Evolutionary conservation across 805 yeast genomes (phyloP).

Genomic region (Komagataella pseudopastoris): DNA sequence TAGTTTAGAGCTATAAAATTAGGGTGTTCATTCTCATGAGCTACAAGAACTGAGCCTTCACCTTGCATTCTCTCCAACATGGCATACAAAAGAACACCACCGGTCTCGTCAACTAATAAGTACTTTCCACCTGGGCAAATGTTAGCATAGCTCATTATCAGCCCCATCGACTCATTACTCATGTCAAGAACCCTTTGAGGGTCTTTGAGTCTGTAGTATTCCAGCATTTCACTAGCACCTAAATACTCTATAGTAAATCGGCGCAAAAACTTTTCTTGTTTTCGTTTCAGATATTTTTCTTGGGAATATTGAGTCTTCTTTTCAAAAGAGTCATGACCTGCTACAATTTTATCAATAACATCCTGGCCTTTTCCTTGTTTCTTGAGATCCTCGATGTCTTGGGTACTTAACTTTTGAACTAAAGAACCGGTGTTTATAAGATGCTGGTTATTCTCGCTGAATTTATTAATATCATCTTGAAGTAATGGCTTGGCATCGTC

Average conservation of each 20-base stretch:
- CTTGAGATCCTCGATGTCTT: constrained; percentile 80
- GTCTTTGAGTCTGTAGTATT: constrained; percentile 69
- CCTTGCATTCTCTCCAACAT: constrained; percentile 89
- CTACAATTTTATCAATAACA: constrained; percentile 70
- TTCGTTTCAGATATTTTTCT: constrained; percentile 82
- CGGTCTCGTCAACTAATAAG: constrained; percentile 85
- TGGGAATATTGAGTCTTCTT: constrained; percentile 84
- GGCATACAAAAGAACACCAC: constrained; percentile 78
- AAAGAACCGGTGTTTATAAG: constrained; percentile 53
- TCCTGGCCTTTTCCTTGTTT: constrained; percentile 63
- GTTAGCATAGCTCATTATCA: constrained; percentile 66
- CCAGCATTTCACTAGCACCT: constrained; percentile 56
- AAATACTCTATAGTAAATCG: constrained; percentile 73
- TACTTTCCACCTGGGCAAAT: constrained; percentile 85
- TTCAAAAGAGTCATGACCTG: constrained; percentile 75
- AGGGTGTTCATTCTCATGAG: constrained; percentile 91
- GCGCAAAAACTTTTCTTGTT: constrained; percentile 81
- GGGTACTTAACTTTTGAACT: constrained; percentile 60
- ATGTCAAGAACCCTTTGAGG: constrained; percentile 59
- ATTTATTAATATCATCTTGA: constrained; percentile 18
- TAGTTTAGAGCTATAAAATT: constrained; percentile 59
- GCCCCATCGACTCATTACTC: constrained; percentile 75
- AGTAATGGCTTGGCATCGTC: constrained; percentile 8
- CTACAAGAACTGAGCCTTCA: constrained; percentile 46
- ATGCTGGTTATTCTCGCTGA: constrained; percentile 52